Evolutionary conservation across 2,329 filamentous ascomycete species (phyloP).

Genomic region (Hypoxylon sp.): DNA sequence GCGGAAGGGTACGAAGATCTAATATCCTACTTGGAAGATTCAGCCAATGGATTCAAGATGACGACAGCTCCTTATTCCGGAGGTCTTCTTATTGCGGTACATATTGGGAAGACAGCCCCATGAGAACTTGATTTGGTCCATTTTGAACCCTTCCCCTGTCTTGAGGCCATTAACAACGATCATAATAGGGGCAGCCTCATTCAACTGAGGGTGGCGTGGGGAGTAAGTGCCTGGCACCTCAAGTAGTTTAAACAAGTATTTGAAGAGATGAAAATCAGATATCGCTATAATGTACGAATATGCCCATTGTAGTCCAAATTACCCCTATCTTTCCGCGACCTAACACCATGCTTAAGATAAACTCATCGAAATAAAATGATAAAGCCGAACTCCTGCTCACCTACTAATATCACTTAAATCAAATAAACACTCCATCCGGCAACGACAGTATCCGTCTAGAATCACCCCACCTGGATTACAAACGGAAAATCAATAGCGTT

Average conservation of each 20-base stretch:
- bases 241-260: not conserved
- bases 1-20: conserved; percentile 63
- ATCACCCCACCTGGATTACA: not conserved
- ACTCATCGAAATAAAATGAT: not conserved
- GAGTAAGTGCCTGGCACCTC: too few relatives aligned
- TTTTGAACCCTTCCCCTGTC: not conserved
- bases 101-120: conserved; percentile 23
- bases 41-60: conserved; percentile 65
- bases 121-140: not conserved
- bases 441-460: not conserved
- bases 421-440: not conserved
- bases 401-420: conserved; percentile 7
- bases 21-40: conserved; percentile 61
- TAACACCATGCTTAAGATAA: conserved; percentile 32
- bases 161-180: not conserved
- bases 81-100: conserved; percentile 57
- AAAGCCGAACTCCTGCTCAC: conserved; percentile 1
- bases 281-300: not conserved
- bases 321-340: conserved; percentile 3
- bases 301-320: conserved; percentile 1
- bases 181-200: not conserved
- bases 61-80: conserved; percentile 64
- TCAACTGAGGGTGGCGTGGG: not conserved
- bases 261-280: not conserved
- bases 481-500: not conserved